These are phyloP conservation scores for Sphagnurus paluster DNA, from an alignment of 1,284 basidiomycete genomes.

Conservation along the genomic window DNA sequence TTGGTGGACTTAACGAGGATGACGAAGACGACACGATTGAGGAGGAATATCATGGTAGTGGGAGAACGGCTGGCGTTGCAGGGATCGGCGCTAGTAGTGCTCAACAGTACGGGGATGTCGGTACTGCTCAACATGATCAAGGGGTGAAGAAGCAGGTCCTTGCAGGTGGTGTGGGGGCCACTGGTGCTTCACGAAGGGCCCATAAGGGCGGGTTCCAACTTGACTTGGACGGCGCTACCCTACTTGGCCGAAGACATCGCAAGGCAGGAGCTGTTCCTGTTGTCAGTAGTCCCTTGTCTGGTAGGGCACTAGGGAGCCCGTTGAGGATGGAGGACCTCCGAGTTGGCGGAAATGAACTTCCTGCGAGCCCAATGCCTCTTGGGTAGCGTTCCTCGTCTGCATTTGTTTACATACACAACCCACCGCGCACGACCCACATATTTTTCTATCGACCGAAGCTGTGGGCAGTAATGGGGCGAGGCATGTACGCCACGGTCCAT, in stretches of 20 bases:
- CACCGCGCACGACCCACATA: too few species aligned
- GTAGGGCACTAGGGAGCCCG: constrained; percentile 31
- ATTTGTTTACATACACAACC: background rate
- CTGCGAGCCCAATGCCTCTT: constrained; percentile 39
- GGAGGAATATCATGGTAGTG: constrained; percentile 35
- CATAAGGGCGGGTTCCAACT: constrained; percentile 66
- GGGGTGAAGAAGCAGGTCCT: constrained; percentile 25
- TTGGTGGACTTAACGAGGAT: constrained; percentile 90
- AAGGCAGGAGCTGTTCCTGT: constrained; percentile 27
- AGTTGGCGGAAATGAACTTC: constrained; percentile 24
- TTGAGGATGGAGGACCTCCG: constrained; percentile 33
- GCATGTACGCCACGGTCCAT: background rate
- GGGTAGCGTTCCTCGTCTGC: background rate
- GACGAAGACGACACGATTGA: constrained; percentile 66
- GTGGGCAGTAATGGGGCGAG: too few species aligned
- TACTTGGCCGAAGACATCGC: constrained; percentile 73
- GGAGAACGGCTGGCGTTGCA: constrained; percentile 4
- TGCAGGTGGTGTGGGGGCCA: constrained; percentile 18
- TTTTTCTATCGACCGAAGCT: too few species aligned
- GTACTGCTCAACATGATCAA: constrained; percentile 75
- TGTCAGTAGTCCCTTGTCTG: constrained; percentile 39
- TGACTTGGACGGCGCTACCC: constrained; percentile 80
- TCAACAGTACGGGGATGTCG: constrained; percentile 50
- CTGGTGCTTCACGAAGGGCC: constrained; percentile 25
- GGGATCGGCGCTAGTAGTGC: constrained; percentile 9